Evolutionary conservation across 768 basidiomycete genomes (phyloP).

Genomic region (Leccinum aurantiacum): DNA sequence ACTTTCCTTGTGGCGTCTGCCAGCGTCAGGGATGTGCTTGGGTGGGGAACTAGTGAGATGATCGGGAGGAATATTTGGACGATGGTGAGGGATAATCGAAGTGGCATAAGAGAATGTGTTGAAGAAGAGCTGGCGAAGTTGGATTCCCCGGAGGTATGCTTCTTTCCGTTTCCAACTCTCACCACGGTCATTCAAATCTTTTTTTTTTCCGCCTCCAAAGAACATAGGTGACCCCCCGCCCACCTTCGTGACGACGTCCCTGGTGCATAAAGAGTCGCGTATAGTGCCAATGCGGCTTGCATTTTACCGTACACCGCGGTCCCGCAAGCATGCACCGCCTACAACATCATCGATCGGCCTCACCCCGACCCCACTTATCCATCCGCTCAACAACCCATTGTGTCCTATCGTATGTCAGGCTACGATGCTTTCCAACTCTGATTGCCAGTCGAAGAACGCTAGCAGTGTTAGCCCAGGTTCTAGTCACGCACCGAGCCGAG

Average conservation of each 20-base stretch:
- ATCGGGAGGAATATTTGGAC: slow-evolving; percentile 47
- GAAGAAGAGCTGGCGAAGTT: slow-evolving; percentile 30
- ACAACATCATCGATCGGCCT: neutral
- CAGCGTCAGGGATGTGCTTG: slow-evolving; percentile 62
- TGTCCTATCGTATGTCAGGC: slow-evolving; percentile 34
- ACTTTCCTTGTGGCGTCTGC: slow-evolving; percentile 52
- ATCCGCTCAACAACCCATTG: slow-evolving; percentile 16
- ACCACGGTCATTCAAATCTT: neutral
- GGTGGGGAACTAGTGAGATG: slow-evolving; percentile 55
- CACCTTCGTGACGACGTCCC: slow-evolving; percentile 25
- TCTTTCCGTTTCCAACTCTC: neutral
- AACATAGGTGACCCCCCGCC: slow-evolving; percentile 18
- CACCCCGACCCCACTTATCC: slow-evolving; percentile 13
- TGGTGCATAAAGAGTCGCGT: slow-evolving; percentile 41
- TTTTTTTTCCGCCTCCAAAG: neutral
- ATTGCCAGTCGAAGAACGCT: slow-evolving; percentile 1
- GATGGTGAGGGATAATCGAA: slow-evolving; percentile 33
- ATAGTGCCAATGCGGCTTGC: slow-evolving; percentile 33
- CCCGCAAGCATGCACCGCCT: neutral
- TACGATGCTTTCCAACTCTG: slow-evolving; percentile 17
- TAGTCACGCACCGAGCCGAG: neutral
- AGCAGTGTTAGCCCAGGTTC: neutral
- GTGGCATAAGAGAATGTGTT: slow-evolving; percentile 19
- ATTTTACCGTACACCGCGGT: slow-evolving; percentile 38
- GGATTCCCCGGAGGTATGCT: slow-evolving; percentile 19